Base-by-base conservation (phyloP, 2,329 filamentous ascomycete species). In the Ophiocordyceps unilateralis region DNA sequence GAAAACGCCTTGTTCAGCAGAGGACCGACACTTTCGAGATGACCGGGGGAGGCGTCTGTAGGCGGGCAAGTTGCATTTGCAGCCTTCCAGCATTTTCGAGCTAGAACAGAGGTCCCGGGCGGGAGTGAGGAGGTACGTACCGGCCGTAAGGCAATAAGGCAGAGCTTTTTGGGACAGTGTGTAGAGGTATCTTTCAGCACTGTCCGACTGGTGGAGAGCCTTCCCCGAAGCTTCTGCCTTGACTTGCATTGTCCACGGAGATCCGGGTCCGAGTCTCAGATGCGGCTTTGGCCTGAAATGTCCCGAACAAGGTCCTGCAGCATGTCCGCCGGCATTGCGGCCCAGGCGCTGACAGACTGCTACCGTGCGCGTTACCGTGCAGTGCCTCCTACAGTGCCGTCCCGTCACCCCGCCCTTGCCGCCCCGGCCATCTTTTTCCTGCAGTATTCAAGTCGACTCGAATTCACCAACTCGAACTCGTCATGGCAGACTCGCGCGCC, bases 71-170 rank as follows among this genome's bases (percentile, higher is more conserved):
- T 28, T 41, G 47, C 44, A 39, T 46, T 47, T 48, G n/a, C n/a
- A n/a, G n/a, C n/a, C n/a, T n/a, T 47, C 41, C 30, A 46, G 32
- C 32, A 20, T 17, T 17, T 19, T 5, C 15, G 23, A 40, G 19
- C 20, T 39, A 43, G 30, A 36, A 23, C 24, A 22, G 14, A 22
- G 5, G 23, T 22, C 14, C 38, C 38, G 15, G 12, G 15, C 30
- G 32, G 30, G 22, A 32, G 23, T 15, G 4, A 10, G 7, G 4
- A 50, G 48, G 55, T 55, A 56, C 53, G 51, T 54, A 48, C 47
- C 44, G 17, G 41, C 39, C 22, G 34, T 53, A 49, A 59, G 56
- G 57, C 57, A 52, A 52, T 50, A 58, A 58, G 54, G 58, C 58
- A 51, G 50, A 56, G 39, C 54, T 37, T 24, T 17, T 19, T n/a